Conservation (phyloP, 352 stramenopile species). For the Phytopythium kandeliae region DNA sequence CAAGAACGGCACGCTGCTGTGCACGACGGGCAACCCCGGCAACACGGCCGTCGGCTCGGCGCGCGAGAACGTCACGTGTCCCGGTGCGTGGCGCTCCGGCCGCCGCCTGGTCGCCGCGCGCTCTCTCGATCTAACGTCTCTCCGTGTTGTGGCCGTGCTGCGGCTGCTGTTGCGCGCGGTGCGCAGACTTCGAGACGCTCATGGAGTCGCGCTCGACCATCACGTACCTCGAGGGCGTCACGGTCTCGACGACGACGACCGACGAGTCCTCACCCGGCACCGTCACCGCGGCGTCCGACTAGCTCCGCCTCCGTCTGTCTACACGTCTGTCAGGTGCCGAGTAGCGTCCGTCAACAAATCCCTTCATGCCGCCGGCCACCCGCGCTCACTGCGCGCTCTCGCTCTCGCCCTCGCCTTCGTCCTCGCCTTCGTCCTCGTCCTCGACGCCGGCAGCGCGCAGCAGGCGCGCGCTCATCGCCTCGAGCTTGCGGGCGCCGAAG, state of each 20-base stretch:
- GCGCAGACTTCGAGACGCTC: conserved; percentile 47
- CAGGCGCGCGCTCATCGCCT: conserved; percentile 37
- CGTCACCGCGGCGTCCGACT: conserved; percentile 16
- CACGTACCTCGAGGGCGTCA: conserved; percentile 38
- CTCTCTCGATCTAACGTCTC: not conserved
- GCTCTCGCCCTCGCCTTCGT: not conserved
- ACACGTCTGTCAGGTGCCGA: too few relatives aligned
- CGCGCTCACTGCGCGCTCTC: not conserved
- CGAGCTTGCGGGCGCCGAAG: conserved; percentile 48
- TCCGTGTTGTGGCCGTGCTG: too few relatives aligned
- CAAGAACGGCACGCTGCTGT: conserved; percentile 40
- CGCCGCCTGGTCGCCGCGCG: not conserved
- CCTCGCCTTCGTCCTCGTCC: not conserved
- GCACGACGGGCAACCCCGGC: conserved; percentile 52
- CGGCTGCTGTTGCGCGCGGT: too few relatives aligned
- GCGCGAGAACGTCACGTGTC: conserved; percentile 35
- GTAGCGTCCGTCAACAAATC: too few relatives aligned
- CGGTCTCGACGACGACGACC: conserved; percentile 5
- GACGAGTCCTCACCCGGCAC: conserved; percentile 16
- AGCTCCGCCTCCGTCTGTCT: too few relatives aligned
- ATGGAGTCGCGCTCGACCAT: conserved; percentile 55
- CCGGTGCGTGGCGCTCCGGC: conserved; percentile 16
- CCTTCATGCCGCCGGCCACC: too few relatives aligned
- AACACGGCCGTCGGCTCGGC: conserved; percentile 32
- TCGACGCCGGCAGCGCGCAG: conserved; percentile 3